Conservation (phyloP, 2,329 filamentous ascomycete species). For the Hypoxylon sp. region DNA sequence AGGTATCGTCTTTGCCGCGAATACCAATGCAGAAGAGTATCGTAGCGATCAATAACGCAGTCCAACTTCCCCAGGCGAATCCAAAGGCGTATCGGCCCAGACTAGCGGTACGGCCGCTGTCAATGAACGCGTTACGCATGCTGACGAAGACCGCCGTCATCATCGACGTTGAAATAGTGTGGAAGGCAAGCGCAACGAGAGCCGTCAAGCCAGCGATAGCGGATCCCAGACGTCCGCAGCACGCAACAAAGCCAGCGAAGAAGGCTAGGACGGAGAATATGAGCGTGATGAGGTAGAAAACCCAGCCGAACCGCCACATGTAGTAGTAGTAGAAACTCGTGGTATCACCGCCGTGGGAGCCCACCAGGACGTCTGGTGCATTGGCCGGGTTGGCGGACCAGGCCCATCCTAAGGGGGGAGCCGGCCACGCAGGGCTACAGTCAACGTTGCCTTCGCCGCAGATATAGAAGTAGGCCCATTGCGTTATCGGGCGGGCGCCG, state of each 20-base stretch:
- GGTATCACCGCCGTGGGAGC: conserved; percentile 68
- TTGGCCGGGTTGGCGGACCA: conserved; percentile 66
- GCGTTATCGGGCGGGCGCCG: conserved; percentile 75
- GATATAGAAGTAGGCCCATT: conserved; percentile 94
- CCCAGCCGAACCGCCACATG: conserved; percentile 92
- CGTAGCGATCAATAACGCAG: conserved; percentile 75
- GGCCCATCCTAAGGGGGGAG: conserved; percentile 80
- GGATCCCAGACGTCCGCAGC: conserved; percentile 79
- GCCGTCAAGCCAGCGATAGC: conserved; percentile 74
- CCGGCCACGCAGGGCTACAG: conserved; percentile 75
- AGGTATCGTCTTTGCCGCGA: conserved; percentile 62
- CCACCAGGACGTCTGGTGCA: conserved; percentile 63
- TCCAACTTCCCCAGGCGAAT: conserved; percentile 82
- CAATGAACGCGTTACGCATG: conserved; percentile 76
- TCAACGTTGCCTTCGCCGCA: conserved; percentile 76
- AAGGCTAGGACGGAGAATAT: conserved; percentile 81
- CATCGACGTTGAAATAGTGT: conserved; percentile 75
- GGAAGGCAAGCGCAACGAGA: conserved; percentile 76
- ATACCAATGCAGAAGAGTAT: conserved; percentile 77
- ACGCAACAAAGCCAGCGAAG: conserved; percentile 77
- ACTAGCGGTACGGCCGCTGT: conserved; percentile 68
- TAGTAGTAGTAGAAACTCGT: conserved; percentile 79
- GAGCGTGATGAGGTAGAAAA: conserved; percentile 87
- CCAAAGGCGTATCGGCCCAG: conserved; percentile 80
- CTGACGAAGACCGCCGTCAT: conserved; percentile 82